Base-by-base conservation (phyloP, 108 stramenopile genomes). In the Nitzschia sp. region DNA sequence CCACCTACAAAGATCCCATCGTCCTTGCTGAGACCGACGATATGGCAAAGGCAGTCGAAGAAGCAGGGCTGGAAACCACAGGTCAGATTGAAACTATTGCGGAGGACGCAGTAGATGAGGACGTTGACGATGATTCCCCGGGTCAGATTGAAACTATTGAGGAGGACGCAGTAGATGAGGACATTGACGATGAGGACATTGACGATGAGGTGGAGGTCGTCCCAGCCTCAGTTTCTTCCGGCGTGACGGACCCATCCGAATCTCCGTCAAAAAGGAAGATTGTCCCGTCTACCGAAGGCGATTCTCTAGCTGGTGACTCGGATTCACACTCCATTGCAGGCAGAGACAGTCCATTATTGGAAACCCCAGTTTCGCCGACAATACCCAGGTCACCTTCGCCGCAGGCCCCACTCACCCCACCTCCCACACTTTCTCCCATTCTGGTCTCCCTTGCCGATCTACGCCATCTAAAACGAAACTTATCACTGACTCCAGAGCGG, bases 381-480 rank as follows among this genome's bases (percentile, higher is more conserved):
- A 8, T 31, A 45, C 61, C 61, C 42, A 64, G 54, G 27, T 85
- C 85, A 29, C 75, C 77, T 11, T 76, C 86, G 42, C 87, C 83
- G 11, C 59, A 77, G 38, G 79, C 87, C 32, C 88, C 86, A 26
- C 33, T 66, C 47, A 91, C 90, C 1, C 90, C 90, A 51, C 75
- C 90, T 5, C 87, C 89, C 38, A 85, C 86, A 34, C 62, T 88
- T 2, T 89, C 91, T 24, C 87, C 88, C 13, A 86, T 88, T 31
- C 51, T 86, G 19, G 75, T 88, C 5, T 85, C 92, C 3, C 82
- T 90, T 11, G 87, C 83, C 24, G 92, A 90, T 76, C 60, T 93
- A 4, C 70, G 81, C 54, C 70, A 86, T 6, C 46, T 87, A 55
- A 55, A 75, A 19, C 47, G 23, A 38, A 11, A 26, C 5, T 24